Evolutionary conservation across 306 rosid genomes (phyloP).

Genomic region (Acacia acuminata): DNA sequence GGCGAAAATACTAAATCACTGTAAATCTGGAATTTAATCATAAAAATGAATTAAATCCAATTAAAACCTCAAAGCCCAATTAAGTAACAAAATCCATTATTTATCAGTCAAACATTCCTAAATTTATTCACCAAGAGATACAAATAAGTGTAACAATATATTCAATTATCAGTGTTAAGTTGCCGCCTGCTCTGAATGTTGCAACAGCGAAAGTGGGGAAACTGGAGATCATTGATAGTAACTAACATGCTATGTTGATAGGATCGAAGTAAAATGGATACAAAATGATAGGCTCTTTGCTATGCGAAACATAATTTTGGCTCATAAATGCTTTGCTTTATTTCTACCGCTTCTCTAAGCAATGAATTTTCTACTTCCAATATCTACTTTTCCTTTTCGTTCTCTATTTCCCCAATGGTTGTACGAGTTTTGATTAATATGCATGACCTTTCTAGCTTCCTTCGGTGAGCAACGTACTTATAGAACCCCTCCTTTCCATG

Average conservation of each 20-base stretch:
- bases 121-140: too few relatives aligned
- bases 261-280: background rate
- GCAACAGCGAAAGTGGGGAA: constrained; percentile 82
- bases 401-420: background rate
- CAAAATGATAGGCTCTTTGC: background rate
- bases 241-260: background rate
- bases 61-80: too few relatives aligned
- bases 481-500: too few relatives aligned
- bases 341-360: background rate
- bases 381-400: background rate
- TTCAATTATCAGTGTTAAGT: constrained; percentile 93
- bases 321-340: background rate
- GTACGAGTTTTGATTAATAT: constrained; percentile 25
- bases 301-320: constrained; percentile 12
- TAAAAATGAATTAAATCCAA: too few relatives aligned
- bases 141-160: too few relatives aligned
- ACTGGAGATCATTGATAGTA: constrained; percentile 80
- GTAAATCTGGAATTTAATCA: too few relatives aligned
- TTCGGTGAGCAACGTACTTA: constrained; percentile 79
- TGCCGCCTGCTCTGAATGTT: constrained; percentile 84
- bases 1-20: too few relatives aligned
- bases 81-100: too few relatives aligned
- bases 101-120: too few relatives aligned
- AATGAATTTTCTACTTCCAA: background rate
- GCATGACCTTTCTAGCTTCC: constrained; percentile 65